Evolutionary conservation across 2,329 filamentous ascomycete genomes (phyloP).

Genomic region (Davidsoniella neocaledoniae): DNA sequence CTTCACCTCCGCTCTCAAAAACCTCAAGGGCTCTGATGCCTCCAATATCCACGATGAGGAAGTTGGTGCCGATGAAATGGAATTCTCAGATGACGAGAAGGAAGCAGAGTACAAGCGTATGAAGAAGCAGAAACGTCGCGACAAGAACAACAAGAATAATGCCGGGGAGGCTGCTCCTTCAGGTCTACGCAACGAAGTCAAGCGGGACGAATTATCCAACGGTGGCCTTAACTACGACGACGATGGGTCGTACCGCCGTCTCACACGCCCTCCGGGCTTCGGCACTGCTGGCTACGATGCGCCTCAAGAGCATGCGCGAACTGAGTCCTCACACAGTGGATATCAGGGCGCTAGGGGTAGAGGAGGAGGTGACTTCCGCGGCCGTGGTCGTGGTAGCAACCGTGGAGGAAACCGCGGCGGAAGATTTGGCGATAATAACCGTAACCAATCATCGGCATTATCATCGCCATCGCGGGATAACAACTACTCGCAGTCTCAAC

Average conservation of each 20-base stretch:
- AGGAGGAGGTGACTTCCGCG: constrained; percentile 23
- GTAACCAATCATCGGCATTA: constrained; percentile 5
- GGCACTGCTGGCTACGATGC: constrained; percentile 23
- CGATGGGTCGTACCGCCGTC: constrained; percentile 54
- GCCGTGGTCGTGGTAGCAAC: constrained; percentile 23
- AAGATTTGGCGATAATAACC: constrained; percentile 19
- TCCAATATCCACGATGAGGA: constrained; percentile 94
- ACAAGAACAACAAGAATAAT: constrained; percentile 19
- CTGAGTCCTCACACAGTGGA: background rate
- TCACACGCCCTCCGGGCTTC: constrained; percentile 50
- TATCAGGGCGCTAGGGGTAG: constrained; percentile 25
- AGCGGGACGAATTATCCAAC: constrained; percentile 19
- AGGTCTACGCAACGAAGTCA: constrained; percentile 19
- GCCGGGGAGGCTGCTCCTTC: constrained; percentile 18
- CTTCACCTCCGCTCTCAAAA: constrained; percentile 68
- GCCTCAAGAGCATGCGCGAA: background rate
- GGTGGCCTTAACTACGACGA: constrained; percentile 50
- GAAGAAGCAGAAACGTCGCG: constrained; percentile 47
- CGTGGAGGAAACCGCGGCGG: constrained; percentile 9
- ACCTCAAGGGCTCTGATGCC: constrained; percentile 76
- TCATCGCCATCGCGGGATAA: background rate
- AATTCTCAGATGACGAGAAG: constrained; percentile 93
- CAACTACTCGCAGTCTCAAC: background rate
- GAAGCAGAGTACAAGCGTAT: constrained; percentile 66
- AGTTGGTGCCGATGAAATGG: constrained; percentile 66